Evolutionary conservation across 345 rosid species (phyloP), one percentile per base, ranked within the genome.

Genomic region (Alliaria petiolata): DNA sequence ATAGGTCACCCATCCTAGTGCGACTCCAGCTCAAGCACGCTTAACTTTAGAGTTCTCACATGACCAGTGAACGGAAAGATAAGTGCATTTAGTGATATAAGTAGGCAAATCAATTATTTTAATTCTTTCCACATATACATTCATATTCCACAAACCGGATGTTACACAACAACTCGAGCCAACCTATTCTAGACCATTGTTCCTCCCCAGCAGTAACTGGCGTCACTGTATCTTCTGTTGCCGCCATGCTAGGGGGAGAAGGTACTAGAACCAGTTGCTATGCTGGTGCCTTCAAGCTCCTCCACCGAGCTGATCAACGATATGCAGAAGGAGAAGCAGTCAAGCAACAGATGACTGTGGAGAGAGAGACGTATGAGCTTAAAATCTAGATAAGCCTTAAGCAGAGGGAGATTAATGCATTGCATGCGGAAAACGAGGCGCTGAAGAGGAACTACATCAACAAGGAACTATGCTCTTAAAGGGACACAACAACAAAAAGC

Each of bases 361-460:
- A 82, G 74, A 82, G 82, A 69, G 87, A 79, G 83, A 76, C 82
- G 2, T 35, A 81, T 69, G 78, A 76, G 72, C 83, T 88, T 25
- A 88, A 85, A 50, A 65, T n/a, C n/a, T n/a, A 83, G 89, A 78
- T 85, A 43, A 83, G 73, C 70, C 65, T 81, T 65, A 89, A 87
- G 53, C 86, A 83, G 52, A 72, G 80, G 0, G 69, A 76, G 62
- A 67, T 86, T 9, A 81, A 85, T 35, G 40, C 14, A 31, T 66
- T 88, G 67, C 63, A 26, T 68, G 76, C 75, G 72, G 95, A 90
- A 65, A 87, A 85, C 4, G 82, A 83, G 77, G 85, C 83, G 34
- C 38, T 88, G 76, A 82, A 79, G 85, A 81, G 78, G 85, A 79
- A 36, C n/a, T 58, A 15, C 6, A n/a, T 40, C 5, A 47, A 51